Evolutionary conservation across 306 rosid genomes (phyloP).

Genomic region (Morella rubra): DNA sequence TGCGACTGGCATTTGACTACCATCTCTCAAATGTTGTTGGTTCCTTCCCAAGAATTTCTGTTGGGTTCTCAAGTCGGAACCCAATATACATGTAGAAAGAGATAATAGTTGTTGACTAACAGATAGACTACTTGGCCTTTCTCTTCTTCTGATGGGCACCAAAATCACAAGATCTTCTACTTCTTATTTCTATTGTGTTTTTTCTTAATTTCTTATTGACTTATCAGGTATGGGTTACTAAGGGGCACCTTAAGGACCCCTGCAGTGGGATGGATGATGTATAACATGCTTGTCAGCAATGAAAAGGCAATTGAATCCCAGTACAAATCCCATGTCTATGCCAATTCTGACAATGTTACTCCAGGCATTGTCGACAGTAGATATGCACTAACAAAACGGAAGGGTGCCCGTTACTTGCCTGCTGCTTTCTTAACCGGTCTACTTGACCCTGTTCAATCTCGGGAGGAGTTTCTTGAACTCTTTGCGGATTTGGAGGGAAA

Average conservation of each 20-base stretch:
- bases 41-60: neutral
- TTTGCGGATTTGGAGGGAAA: constrained; percentile 70
- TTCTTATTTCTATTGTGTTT: neutral
- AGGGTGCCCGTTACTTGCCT: constrained; percentile 86
- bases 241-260: constrained; percentile 90
- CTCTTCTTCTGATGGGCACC: neutral
- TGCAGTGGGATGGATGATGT: constrained; percentile 99
- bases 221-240: constrained; percentile 74
- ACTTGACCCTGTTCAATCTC: constrained; percentile 80
- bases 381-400: constrained; percentile 69
- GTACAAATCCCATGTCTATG: constrained; percentile 89
- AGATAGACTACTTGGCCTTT: constrained; percentile 23
- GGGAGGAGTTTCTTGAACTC: constrained; percentile 77
- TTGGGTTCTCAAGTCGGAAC: neutral
- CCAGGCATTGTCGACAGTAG: constrained; percentile 70
- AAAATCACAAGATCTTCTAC: too few species aligned
- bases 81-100: neutral
- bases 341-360: constrained; percentile 83
- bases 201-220: constrained; percentile 8
- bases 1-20: neutral
- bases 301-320: constrained; percentile 87
- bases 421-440: constrained; percentile 85
- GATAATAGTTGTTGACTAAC: constrained; percentile 13
- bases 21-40: constrained; percentile 7
- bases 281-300: constrained; percentile 90